Evolutionary conservation across 2,329 filamentous ascomycete genomes (phyloP), one percentile per base, ranked within the genome.

Genomic region (Monosporascus ibericus): DNA sequence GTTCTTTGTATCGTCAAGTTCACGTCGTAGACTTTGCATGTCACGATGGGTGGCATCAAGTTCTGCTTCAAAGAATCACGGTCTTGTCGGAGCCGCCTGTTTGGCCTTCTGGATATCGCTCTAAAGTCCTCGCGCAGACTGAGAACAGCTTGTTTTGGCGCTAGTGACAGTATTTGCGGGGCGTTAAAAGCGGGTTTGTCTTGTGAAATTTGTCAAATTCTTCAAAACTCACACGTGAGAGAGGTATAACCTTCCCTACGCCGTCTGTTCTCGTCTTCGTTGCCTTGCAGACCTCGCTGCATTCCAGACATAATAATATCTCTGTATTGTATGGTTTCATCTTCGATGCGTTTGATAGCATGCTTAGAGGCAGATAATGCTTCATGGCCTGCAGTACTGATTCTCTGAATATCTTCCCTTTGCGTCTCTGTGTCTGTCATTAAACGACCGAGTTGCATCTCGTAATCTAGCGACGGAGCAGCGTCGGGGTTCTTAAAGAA

Each of bases 311-410:
- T 54, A 1, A 61, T 54, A 1, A 61, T 62, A 30, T 65, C 65
- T 36, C 60, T 65, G 9, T 73, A 56, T 25, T 63, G 66, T 37
- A 63, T 57, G 51, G 71, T 59, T 37, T 72, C 67, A 20, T 60
- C 52, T 37, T 72, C 65, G 18, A 75, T 65, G 22, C 66, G 67
- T 18, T 58, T 52, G 9, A 73, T 60, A 24, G 65, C 61, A 14
- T 63, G 63, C 20, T 72, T 67, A 47, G 74, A 68, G 2, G 66
- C 64, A 7, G 70, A 65, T 14, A 71, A 63, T 42, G 72, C 63
- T 40, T 70, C 69, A 52, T 64, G 65, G 1, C 70, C 71, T 6
- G 68, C 65, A 24, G 57, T 66, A 51, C 71, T 68, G 44, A 75
- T 67, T 34, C 65, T 66, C 7, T 67, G 61, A 52, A 73, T 70